These are phyloP conservation scores for Drechslerella dactyloides DNA, from an alignment of 2,329 filamentous ascomycete genomes.

Conservation along the genomic window DNA sequence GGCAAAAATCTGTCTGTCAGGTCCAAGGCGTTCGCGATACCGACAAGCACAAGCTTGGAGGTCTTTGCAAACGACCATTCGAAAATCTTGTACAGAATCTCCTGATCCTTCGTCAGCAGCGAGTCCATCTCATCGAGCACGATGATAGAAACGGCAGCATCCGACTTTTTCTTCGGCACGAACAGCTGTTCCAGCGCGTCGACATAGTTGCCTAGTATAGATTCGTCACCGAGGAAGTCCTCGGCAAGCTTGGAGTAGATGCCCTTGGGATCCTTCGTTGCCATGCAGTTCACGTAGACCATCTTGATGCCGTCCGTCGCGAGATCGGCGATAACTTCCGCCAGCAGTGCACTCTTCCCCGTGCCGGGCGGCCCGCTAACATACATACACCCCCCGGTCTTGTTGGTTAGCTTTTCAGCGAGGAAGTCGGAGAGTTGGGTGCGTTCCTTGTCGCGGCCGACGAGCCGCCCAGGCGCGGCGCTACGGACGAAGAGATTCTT, in stretches of 20 bases:
- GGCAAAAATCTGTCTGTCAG: slow-evolving; percentile 94
- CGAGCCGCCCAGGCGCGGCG: slow-evolving; percentile 73
- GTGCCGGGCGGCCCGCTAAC: slow-evolving; percentile 95
- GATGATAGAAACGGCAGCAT: slow-evolving; percentile 72
- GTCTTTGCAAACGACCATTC: slow-evolving; percentile 88
- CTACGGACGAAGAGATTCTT: slow-evolving; percentile 85
- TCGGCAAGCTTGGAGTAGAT: slow-evolving; percentile 80
- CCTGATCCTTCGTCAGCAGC: slow-evolving; percentile 83
- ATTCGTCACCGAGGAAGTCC: slow-evolving; percentile 61
- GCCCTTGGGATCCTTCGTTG: slow-evolving; percentile 85
- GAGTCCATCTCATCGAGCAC: slow-evolving; percentile 95
- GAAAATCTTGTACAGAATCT: slow-evolving; percentile 90
- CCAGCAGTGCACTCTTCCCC: slow-evolving; percentile 92
- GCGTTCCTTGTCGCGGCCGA: slow-evolving; percentile 74
- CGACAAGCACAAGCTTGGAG: slow-evolving; percentile 81
- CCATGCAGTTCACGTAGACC: slow-evolving; percentile 95
- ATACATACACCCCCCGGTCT: slow-evolving; percentile 75
- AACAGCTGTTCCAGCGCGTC: slow-evolving; percentile 74
- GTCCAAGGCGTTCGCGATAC: slow-evolving; percentile 95
- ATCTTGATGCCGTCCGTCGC: slow-evolving; percentile 61
- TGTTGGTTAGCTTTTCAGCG: slow-evolving; percentile 45
- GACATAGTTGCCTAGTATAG: slow-evolving; percentile 51
- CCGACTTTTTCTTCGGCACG: slow-evolving; percentile 63
- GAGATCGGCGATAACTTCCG: slow-evolving; percentile 73
- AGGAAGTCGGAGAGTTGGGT: slow-evolving; percentile 52